These are phyloP conservation scores for Podila verticillata DNA, from an alignment of 192 early-diverging fungal species.

Conservation along the genomic window DNA sequence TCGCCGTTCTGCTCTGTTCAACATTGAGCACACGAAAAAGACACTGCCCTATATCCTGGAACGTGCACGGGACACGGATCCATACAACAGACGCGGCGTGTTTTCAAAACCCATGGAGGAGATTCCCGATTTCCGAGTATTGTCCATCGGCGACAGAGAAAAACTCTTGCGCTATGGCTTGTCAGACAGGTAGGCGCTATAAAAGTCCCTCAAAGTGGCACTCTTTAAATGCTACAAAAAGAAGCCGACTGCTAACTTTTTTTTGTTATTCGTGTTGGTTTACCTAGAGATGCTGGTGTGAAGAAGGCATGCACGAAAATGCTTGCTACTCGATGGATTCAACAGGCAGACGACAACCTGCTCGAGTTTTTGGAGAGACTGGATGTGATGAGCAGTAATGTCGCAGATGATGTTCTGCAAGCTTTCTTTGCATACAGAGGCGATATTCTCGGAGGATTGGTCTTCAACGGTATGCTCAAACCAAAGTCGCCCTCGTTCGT, in stretches of 20 bases:
- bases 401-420: constrained; percentile 69
- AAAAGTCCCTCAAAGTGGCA: background rate
- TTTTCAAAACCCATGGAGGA: constrained; percentile 76
- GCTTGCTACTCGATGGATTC: constrained; percentile 76
- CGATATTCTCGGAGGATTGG: constrained; percentile 72
- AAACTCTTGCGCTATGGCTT: constrained; percentile 78
- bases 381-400: constrained; percentile 76
- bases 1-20: constrained; percentile 80
- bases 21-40: constrained; percentile 68
- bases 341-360: constrained; percentile 77
- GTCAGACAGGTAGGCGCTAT: constrained; percentile 72
- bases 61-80: constrained; percentile 80
- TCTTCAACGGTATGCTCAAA: constrained; percentile 60
- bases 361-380: constrained; percentile 77
- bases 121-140: constrained; percentile 71
- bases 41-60: constrained; percentile 79
- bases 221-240: too few species aligned
- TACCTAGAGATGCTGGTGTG: constrained; percentile 72
- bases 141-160: constrained; percentile 77
- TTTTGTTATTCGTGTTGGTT: background rate
- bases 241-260: background rate
- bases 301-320: constrained; percentile 76
- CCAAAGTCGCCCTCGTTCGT: background rate
- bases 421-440: constrained; percentile 70
- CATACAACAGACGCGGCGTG: constrained; percentile 76